A percentile compares a stretch with the other conserved stretches of the same genome.
phyloP scores from a whole-genome alignment of 345 rosid species.

The Eucalyptus grandis region DNA sequence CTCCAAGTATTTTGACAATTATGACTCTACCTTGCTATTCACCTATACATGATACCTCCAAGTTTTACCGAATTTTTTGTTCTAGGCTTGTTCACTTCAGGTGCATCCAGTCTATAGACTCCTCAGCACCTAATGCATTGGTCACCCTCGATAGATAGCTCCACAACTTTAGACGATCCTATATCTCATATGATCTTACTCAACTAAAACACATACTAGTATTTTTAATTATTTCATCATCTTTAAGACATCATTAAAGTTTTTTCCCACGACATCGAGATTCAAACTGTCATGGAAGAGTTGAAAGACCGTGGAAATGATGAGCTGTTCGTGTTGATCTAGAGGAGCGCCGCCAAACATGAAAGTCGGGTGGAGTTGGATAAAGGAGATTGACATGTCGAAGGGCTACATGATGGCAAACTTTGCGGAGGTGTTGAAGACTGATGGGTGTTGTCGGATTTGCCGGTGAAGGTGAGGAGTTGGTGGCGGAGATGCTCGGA shows the following conservation, averaged over 20 bases:
- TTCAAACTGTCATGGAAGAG: background rate
- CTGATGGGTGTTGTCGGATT: background rate
- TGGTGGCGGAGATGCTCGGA: background rate
- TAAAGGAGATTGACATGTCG: background rate
- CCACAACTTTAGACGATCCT: background rate
- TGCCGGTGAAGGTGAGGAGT: background rate
- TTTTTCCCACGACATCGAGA: background rate
- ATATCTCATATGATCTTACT: background rate
- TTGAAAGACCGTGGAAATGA: background rate
- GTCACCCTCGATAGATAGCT: background rate
- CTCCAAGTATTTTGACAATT: background rate
- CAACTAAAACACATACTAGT: background rate
- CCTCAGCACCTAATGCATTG: background rate
- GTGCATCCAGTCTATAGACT: background rate
- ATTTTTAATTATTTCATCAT: background rate
- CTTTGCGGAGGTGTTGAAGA: background rate
- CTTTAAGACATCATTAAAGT: accelerated
- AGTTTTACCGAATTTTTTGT: background rate
- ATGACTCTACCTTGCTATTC: background rate
- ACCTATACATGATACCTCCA: background rate
- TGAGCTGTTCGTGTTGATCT: background rate
- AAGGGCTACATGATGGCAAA: background rate
- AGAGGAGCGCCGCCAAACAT: background rate
- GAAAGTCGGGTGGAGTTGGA: background rate
- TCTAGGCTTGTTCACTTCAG: background rate